These are phyloP conservation scores for Nevesoporus exiguus DNA, from an alignment of 768 basidiomycete species.

Conservation along the genomic window DNA sequence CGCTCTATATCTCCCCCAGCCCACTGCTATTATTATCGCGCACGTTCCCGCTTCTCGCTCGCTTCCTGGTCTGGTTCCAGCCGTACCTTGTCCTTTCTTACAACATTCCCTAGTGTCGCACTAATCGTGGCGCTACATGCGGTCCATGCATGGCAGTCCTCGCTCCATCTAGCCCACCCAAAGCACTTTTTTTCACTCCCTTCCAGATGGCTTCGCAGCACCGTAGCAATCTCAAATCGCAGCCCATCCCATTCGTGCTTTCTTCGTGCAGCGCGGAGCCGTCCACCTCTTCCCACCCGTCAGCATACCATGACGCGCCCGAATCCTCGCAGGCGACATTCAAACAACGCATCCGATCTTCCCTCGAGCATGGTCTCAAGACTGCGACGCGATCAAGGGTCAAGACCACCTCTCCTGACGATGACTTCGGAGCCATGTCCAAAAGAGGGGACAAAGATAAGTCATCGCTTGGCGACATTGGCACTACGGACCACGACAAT, in stretches of 20 bases:
- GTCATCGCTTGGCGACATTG: conserved; percentile 29
- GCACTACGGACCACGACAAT: conserved; percentile 30
- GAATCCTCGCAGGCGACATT: conserved; percentile 52
- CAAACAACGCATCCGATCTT: conserved; percentile 55
- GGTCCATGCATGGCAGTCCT: conserved; percentile 45
- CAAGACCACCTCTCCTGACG: conserved; percentile 38
- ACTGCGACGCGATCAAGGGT: conserved; percentile 58
- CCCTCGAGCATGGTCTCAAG: conserved; percentile 64
- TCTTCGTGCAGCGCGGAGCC: conserved; percentile 42
- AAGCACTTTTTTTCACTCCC: conserved; percentile 39
- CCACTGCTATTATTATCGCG: conserved; percentile 7
- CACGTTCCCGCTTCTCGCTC: conserved; percentile 19
- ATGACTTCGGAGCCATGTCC: conserved; percentile 42
- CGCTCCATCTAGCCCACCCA: conserved; percentile 38
- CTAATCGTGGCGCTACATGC: conserved; percentile 30
- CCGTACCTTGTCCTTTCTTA: conserved; percentile 12
- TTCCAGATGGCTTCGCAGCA: conserved; percentile 46
- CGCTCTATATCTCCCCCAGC: conserved; percentile 16
- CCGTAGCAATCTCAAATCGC: conserved; percentile 34
- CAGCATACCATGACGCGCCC: conserved; percentile 29
- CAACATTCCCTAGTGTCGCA: conserved; percentile 10
- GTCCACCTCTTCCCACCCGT: conserved; percentile 29
- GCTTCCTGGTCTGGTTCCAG: conserved; percentile 9
- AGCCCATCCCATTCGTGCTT: conserved; percentile 35
- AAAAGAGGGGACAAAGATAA: conserved; percentile 45